phyloP scores from a whole-genome alignment of 2,329 filamentous ascomycete species.

The Chrysoporthe austroafricana region DNA sequence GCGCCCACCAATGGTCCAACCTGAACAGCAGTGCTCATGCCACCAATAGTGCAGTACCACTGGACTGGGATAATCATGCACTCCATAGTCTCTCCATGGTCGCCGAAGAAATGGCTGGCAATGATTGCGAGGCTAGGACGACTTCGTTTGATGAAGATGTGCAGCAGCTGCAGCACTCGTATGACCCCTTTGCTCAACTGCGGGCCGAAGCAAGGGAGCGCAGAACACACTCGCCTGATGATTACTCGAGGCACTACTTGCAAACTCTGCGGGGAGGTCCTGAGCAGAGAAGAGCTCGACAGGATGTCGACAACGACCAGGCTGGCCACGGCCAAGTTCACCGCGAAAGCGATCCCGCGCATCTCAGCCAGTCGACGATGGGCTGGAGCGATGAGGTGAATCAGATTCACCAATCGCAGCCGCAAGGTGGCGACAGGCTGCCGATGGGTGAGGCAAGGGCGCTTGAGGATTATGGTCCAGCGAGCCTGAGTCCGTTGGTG shows the following conservation, averaged over 20 bases:
- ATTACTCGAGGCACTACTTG: slow-evolving; percentile 19
- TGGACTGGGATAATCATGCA: slow-evolving; percentile 27
- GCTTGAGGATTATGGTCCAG: slow-evolving; percentile 18
- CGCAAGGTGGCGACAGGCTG: slow-evolving; percentile 13
- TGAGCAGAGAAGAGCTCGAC: slow-evolving; percentile 23
- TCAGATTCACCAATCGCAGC: slow-evolving; percentile 22
- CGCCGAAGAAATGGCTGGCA: slow-evolving; percentile 19
- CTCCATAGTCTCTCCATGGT: slow-evolving; percentile 24
- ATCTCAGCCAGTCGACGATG: slow-evolving; percentile 20
- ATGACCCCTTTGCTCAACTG: slow-evolving; percentile 28
- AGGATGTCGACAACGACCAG: slow-evolving; percentile 4
- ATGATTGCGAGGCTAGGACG: slow-evolving; percentile 12
- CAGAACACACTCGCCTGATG: slow-evolving; percentile 17
- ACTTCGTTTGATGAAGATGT: slow-evolving; percentile 15
- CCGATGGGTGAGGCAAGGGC: slow-evolving; percentile 6
- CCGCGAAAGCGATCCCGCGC: slow-evolving; percentile 10
- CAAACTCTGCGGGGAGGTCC: slow-evolving; percentile 11
- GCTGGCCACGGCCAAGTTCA: slow-evolving; percentile 4
- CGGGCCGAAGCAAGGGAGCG: slow-evolving; percentile 21
- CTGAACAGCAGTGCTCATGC: slow-evolving; percentile 21
- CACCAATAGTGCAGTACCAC: slow-evolving; percentile 13
- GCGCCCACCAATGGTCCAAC: slow-evolving; percentile 24
- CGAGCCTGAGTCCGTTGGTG: slow-evolving; percentile 21
- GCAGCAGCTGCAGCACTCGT: slow-evolving; percentile 24
- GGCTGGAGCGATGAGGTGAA: slow-evolving; percentile 20